Base-by-base conservation (phyloP, 495 filamentous ascomycete genomes). In the Aspergillus carlsbadensis region DNA sequence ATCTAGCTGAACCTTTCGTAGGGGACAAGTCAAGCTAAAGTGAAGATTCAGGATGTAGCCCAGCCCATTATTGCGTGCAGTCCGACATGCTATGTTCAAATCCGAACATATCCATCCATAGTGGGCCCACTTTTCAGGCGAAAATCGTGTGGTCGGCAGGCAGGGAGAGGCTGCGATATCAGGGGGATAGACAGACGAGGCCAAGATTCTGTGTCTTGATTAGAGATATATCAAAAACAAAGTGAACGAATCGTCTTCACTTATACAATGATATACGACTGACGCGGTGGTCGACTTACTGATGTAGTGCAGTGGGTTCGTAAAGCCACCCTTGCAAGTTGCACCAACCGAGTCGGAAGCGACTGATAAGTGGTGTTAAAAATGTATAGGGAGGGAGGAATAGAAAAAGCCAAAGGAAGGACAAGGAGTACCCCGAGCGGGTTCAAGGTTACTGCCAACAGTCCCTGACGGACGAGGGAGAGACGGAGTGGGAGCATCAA, bases 71-170 rank as follows among this genome's bases (percentile, higher is more conserved):
- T 49, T 45, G 35, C 31, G 26, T 26, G 35, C 17, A 18, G 31
- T 10, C 14, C 26, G 11, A 47, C 54, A 44, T 47, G 53, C 8
- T 24, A 31, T 46, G 56, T 58, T 62, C 56, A 60, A 17, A 52
- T 50, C 41, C 54, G 55, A 50, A 50, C 50, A 34, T 49, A 41
- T 59, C 39, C 41, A 58, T 55, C 48, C 65, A 65, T 65, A 50
- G 61, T 61, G 62, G 65, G 60, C 40, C 58, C 62, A 51, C 36
- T 57, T 18, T 56, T 61, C 49, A 60, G 29, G 20, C 26, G 39
- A 50, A 50, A 44, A 53, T 46, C 50, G 54, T 53, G 53, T 52
- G 39, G 35, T 24, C 41, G 58, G 55, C 15, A 56, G 58, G 55
- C 15, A 56, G 34, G 40, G 45, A 51, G 36, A 52, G 57, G 53